Evolutionary conservation across 768 basidiomycete species (phyloP), one percentile per base, ranked within the genome.

Genomic region (Thelephora aurantiotincta): DNA sequence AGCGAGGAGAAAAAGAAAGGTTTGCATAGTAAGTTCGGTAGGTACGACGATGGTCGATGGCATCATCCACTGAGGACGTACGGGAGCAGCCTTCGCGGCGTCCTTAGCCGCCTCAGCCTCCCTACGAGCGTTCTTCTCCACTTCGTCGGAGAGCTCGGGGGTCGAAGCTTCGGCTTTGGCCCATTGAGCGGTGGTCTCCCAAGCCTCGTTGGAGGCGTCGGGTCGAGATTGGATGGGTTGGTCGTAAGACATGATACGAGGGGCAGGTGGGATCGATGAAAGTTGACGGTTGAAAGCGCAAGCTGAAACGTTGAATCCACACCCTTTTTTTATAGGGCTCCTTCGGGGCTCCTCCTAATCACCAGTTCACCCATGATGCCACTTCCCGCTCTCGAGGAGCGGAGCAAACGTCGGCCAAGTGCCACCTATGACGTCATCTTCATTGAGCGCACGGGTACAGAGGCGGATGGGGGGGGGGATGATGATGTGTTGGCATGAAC

Each of bases 101-200:
- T 78, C 63, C 30, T 64, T 55, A 0, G 77, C 80, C 3, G 61
- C 77, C 7, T 65, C 61, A 35, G 71, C 65, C 1, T 64, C 65
- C 6, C 66, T 60, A 26, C 68, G 63, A 0, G 72, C 75, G 49
- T 75, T 75, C 45, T 58, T 57, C 49, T 70, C 70, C 6, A 78
- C 65, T 54, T 77, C 58, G 11, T 59, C 61, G 2, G 73, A 70
- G 11, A 67, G 60, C 22, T 51, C 36, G 16, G 60, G 20, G 42
- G 62, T 73, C 6, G 70, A 66, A 2, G 77, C 75, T 35, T 76
- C 61, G 2, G 68, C 63, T 41, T 71, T 70, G 7, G 75, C 72
- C 43, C 68, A 60, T 1, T 71, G 74, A 9, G 76, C 79, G n/a
- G 74, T 72, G 2, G 78, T 79, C 54, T 72, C 69, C 48, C 67